Conservation (phyloP, 108 stramenopile species). For the Asterionellopsis glacialis region DNA sequence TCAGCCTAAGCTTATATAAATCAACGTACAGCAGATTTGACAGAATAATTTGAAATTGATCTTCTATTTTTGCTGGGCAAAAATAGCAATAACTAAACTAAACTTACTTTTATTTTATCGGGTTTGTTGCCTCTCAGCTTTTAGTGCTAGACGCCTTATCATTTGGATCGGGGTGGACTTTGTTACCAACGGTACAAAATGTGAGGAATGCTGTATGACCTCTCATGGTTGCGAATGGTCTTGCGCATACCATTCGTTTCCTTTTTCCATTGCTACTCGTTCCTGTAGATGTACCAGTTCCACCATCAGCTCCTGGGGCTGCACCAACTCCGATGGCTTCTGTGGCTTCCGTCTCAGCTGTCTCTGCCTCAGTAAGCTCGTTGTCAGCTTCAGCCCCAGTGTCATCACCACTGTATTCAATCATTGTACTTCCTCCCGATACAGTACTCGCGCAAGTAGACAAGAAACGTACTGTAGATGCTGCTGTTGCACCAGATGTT, state of each 20-base stretch:
- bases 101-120: too few relatives aligned
- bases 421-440: background rate
- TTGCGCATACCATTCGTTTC: conserved; percentile 56
- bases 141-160: background rate
- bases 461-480: background rate
- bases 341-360: conserved; percentile 3
- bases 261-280: conserved; percentile 15
- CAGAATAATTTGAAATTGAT: too few relatives aligned
- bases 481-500: conserved; percentile 17
- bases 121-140: too few relatives aligned
- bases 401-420: conserved; percentile 9
- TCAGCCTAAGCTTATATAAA: too few relatives aligned
- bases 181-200: conserved; percentile 82
- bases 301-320: background rate
- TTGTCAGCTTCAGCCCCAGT: conserved; percentile 14
- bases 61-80: too few relatives aligned
- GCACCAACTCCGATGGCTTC: background rate
- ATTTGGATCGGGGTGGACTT: conserved; percentile 33
- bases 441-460: background rate
- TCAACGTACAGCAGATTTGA: too few relatives aligned
- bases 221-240: conserved; percentile 82
- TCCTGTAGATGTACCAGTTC: background rate
- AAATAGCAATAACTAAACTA: too few relatives aligned
- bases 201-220: conserved; percentile 97
- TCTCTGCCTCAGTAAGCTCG: conserved; percentile 6